Evolutionary conservation across 208 protist species (phyloP).

Genomic region (Acanthamoeba polyphaga): DNA sequence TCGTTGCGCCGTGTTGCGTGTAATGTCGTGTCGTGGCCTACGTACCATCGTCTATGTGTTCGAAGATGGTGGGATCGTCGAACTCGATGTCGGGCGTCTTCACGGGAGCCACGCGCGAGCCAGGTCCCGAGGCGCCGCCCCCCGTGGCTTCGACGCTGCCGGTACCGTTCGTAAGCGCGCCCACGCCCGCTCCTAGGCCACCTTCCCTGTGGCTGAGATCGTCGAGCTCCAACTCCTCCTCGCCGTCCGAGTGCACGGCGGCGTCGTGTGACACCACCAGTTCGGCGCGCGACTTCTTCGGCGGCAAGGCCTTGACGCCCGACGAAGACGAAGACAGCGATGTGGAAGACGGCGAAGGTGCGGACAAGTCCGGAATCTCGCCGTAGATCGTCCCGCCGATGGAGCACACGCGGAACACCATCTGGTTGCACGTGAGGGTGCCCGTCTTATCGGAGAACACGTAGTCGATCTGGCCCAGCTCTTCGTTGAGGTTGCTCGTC

Average conservation of each 20-base stretch:
- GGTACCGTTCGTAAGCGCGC: not conserved
- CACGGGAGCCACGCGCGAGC: not conserved
- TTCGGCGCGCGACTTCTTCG: not conserved
- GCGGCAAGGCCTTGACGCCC: not conserved
- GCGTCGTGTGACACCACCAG: not conserved
- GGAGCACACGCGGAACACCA: constrained; percentile 90
- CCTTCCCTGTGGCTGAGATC: not conserved
- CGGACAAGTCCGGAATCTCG: constrained; percentile 33
- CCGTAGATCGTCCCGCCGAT: constrained; percentile 85
- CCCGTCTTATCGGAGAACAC: constrained; percentile 94
- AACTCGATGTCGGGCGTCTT: constrained; percentile 54
- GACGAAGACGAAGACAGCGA: not conserved
- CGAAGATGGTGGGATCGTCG: constrained; percentile 53
- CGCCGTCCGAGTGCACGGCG: not conserved
- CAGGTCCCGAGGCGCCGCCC: not conserved
- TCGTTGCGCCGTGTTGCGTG: not conserved
- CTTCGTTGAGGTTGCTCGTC: constrained; percentile 92
- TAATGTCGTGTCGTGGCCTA: no score
- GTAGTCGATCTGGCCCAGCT: constrained; percentile 92
- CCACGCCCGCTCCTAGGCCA: not conserved
- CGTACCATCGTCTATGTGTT: constrained; percentile 31
- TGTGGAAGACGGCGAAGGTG: not conserved
- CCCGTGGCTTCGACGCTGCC: not conserved
- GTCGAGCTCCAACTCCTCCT: constrained; percentile 13
- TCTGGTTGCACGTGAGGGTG: constrained; percentile 93